These are phyloP conservation scores for Lentinula raphanica DNA, from an alignment of 768 basidiomycete species.

Conservation along the genomic window DNA sequence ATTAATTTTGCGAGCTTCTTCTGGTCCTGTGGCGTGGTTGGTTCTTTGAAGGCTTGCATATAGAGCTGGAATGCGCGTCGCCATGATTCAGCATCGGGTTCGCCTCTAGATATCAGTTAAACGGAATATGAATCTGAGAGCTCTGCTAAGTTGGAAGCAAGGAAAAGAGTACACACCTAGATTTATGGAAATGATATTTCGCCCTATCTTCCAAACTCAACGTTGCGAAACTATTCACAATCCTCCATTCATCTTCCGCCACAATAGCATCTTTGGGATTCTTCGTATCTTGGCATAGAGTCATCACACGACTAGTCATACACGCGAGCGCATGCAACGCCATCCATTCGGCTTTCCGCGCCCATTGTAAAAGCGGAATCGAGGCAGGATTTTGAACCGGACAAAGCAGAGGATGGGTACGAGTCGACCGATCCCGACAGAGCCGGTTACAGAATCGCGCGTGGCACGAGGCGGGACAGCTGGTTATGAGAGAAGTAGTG, in stretches of 20 bases:
- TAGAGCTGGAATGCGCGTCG: slow-evolving; percentile 55
- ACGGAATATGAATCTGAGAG: slow-evolving; percentile 12
- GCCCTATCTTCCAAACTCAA: slow-evolving; percentile 71
- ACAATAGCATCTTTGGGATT: slow-evolving; percentile 15
- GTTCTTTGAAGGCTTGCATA: slow-evolving; percentile 58
- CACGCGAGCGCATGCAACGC: slow-evolving; percentile 69
- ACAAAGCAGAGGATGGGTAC: slow-evolving; percentile 69
- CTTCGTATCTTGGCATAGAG: slow-evolving; percentile 46
- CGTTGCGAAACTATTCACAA: slow-evolving; percentile 60
- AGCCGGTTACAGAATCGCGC: slow-evolving; percentile 77
- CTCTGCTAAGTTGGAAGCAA: neutral
- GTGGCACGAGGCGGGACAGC: slow-evolving; percentile 55
- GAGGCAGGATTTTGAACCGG: slow-evolving; percentile 69
- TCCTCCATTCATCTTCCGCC: slow-evolving; percentile 46
- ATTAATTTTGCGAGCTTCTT: slow-evolving; percentile 56
- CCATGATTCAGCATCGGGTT: slow-evolving; percentile 68
- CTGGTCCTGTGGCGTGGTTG: slow-evolving; percentile 41
- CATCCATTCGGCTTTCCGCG: slow-evolving; percentile 63
- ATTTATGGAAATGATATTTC: slow-evolving; percentile 40
- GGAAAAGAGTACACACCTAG: slow-evolving; percentile 20
- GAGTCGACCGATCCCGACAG: slow-evolving; percentile 61
- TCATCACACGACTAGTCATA: slow-evolving; percentile 57
- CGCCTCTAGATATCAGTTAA: slow-evolving; percentile 12
- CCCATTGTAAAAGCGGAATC: slow-evolving; percentile 53
- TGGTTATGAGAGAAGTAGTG: slow-evolving; percentile 35